These are phyloP conservation scores for Aspergillus puulaauensis DNA, from an alignment of 2,329 filamentous ascomycete genomes.

Conservation along the genomic window DNA sequence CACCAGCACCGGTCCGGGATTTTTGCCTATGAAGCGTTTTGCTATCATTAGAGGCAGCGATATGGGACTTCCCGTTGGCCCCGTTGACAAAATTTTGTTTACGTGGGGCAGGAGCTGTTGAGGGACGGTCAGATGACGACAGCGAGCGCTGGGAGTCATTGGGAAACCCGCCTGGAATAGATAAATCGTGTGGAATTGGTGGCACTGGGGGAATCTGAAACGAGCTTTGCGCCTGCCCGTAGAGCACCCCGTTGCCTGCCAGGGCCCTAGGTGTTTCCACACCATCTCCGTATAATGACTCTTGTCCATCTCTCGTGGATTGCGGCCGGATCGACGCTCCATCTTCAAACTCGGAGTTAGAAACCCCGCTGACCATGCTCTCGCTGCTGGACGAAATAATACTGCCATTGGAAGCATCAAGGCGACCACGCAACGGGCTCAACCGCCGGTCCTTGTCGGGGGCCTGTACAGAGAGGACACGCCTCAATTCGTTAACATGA, in stretches of 20 bases:
- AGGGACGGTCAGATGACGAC: conserved; percentile 28
- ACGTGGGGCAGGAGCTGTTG: conserved; percentile 31
- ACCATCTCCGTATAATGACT: conserved; percentile 25
- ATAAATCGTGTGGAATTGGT: conserved; percentile 42
- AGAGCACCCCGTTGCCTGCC: conserved; percentile 13
- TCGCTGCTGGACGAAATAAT: conserved; percentile 43
- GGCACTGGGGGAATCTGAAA: conserved; percentile 45
- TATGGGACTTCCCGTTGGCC: conserved; percentile 22
- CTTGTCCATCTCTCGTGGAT: conserved; percentile 23
- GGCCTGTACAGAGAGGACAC: conserved; percentile 45
- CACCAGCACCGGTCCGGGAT: conserved; percentile 33
- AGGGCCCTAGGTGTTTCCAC: conserved; percentile 35
- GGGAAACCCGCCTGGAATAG: conserved; percentile 44
- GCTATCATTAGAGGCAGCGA: conserved; percentile 19
- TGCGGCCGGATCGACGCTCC: conserved; percentile 28
- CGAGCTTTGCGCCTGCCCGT: conserved; percentile 12
- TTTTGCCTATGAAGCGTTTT: conserved; percentile 35
- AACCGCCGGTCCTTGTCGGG: conserved; percentile 35
- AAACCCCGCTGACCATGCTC: conserved; percentile 45
- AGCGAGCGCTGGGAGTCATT: conserved; percentile 37
- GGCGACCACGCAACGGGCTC: conserved; percentile 44
- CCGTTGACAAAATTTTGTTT: conserved; percentile 20
- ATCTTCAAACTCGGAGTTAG: conserved; percentile 36
- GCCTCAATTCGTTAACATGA: conserved; percentile 49
- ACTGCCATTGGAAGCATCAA: conserved; percentile 33